A percentile compares a stretch with the other conserved stretches of the same genome.
phyloP scores from a whole-genome alignment of 1,284 basidiomycete genomes.

The Marasmius tenuissimus region DNA sequence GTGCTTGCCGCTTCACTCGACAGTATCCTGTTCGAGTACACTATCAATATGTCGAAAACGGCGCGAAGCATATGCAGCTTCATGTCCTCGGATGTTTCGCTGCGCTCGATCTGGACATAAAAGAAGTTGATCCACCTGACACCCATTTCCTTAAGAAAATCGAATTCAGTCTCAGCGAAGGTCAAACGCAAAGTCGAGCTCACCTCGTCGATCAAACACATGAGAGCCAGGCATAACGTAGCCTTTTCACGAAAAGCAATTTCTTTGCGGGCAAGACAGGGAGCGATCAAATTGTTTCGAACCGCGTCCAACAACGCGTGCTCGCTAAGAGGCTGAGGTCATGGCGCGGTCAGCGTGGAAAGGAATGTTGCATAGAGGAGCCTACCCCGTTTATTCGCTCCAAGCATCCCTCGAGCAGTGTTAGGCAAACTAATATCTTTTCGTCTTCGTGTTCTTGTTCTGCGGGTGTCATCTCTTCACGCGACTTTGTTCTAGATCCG shows the following conservation, averaged over 20 bases:
- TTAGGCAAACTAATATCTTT: conserved; percentile 76
- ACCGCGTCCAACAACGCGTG: conserved; percentile 89
- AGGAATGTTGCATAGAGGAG: conserved; percentile 12
- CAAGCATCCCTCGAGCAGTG: conserved; percentile 84
- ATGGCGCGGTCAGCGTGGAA: neutral
- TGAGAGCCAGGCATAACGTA: conserved; percentile 79
- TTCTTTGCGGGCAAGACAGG: conserved; percentile 77
- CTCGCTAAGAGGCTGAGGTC: conserved; percentile 76
- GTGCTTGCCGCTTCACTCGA: conserved; percentile 25
- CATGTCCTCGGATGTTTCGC: conserved; percentile 55
- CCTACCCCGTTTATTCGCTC: conserved; percentile 87
- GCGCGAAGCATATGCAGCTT: conserved; percentile 73
- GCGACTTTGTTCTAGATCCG: conserved; percentile 28
- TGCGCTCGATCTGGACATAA: conserved; percentile 55
- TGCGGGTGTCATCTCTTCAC: conserved; percentile 49
- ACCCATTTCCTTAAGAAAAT: neutral
- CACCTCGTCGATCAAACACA: conserved; percentile 82
- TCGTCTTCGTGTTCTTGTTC: conserved; percentile 57
- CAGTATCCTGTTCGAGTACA: conserved; percentile 68
- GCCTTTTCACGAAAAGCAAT: conserved; percentile 73
- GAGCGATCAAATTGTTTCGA: conserved; percentile 85
- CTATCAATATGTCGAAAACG: conserved; percentile 84
- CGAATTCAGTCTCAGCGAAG: neutral
- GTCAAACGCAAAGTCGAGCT: conserved; percentile 12
- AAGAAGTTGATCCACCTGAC: conserved; percentile 37